Base-by-base conservation (phyloP, 768 basidiomycete genomes). In the Phanerodontia chrysosporium region DNA sequence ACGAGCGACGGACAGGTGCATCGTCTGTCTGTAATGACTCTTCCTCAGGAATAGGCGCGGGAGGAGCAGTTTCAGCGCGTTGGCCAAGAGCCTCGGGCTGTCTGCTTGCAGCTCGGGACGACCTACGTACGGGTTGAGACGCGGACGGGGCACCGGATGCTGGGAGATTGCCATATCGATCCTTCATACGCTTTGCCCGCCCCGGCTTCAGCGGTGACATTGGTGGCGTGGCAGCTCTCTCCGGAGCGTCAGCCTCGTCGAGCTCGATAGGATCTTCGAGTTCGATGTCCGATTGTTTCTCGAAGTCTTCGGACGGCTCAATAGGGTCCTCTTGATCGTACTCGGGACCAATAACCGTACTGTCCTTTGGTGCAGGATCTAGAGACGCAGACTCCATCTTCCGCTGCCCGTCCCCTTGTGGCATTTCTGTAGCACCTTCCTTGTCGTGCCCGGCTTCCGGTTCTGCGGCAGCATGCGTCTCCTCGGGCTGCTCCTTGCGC, bases 121-220 rank as follows among this genome's bases (percentile, higher is more conserved):
- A 32, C 29, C 28, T 32, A 2, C 28, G 10, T 9, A 28, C 18
- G 12, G 49, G 49, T n/a, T 32, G 30, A 32, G 49, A 51, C 18
- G 55, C 61, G 2, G 63, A 46, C 9, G 57, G 35, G 13, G 32
- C 48, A 42, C 57, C 29, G 28, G 59, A 29, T 14, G 56, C 25
- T n/a, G 61, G 67, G 35, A 70, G 57, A 55, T 67, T 72, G 0
- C 77, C 77, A 49, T 67, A 60, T 18, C 78, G 75, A 49, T 72
- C 70, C 70, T 74, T 81, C 74, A 79, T 80, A 51, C 76, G 73
- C 48, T 72, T 74, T 14, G 72, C 58, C 12, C 77, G 67, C 9
- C 76, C 73, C 5, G 71, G 70, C 21, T 69, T 71, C 56, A 71
- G 69, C 0, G 66, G 69, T 22, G 64, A 60, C 18, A 57, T 25